Evolutionary conservation across 1,284 basidiomycete genomes (phyloP).

Genomic region (Puccinia coronata): DNA sequence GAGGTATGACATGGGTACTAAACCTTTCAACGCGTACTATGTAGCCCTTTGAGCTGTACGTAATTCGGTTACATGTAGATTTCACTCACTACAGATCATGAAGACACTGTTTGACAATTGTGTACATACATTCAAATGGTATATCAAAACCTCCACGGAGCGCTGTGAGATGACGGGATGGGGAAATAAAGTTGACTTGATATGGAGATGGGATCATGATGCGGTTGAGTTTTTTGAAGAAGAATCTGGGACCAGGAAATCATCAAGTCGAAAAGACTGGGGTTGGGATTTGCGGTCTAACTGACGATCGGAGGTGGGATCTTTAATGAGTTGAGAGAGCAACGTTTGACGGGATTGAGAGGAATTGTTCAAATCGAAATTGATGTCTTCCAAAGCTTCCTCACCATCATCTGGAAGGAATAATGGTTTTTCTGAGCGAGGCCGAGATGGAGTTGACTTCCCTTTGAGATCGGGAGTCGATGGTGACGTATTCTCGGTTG

Average conservation of each 20-base stretch:
- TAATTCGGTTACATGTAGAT: too few species aligned
- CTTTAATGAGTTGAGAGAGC: constrained; percentile 34
- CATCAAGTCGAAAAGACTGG: constrained; percentile 22
- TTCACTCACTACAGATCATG: too few species aligned
- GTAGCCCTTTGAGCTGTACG: too few species aligned
- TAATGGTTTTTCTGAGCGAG: constrained; percentile 4
- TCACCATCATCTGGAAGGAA: constrained; percentile 40
- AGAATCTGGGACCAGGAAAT: constrained; percentile 24
- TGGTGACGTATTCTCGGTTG: neutral
- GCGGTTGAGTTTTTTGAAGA: neutral
- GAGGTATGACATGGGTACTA: too few species aligned
- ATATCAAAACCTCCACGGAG: too few species aligned
- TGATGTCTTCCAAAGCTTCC: constrained; percentile 7
- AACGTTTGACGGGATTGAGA: constrained; percentile 5
- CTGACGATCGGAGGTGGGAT: constrained; percentile 32
- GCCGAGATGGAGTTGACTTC: neutral
- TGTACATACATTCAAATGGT: too few species aligned
- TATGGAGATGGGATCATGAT: neutral
- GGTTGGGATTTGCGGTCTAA: constrained; percentile 37
- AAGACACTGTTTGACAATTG: too few species aligned
- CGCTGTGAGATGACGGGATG: neutral
- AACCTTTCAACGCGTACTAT: too few species aligned
- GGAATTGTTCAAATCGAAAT: neutral
- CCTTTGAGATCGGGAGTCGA: neutral
- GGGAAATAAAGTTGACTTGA: neutral